Evolutionary conservation across 2,329 filamentous ascomycete genomes (phyloP), one percentile per base, ranked within the genome.

Genomic region (Coccinonectria pachysandricola): DNA sequence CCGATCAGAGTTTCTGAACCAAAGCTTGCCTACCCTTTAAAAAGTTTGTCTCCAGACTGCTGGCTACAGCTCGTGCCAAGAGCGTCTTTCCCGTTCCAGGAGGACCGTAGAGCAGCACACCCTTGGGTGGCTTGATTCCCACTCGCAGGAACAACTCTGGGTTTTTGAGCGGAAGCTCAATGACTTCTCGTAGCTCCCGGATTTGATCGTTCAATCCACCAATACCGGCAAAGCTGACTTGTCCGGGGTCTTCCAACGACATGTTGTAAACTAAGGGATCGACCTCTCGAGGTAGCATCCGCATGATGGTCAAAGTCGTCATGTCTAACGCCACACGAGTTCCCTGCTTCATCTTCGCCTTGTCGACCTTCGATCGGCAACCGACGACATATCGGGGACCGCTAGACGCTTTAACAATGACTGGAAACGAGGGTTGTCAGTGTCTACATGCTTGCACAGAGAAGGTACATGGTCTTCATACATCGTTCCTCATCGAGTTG

Each of bases 261-360:
- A 98, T 98, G 68, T 98, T 98, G 73, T 98, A 98, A 44, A 98
- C 91, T 43, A 98, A 70, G 12, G 91, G 91, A 53, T 98, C 91
- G 53, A 98, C 92, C 65, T 98, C 91, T 56, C 91, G 81, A 34
- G 91, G 92, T 23, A 98, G 71, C 91, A 98, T 98, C 50, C 91
- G 84, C 91, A 98, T 98, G 60, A 98, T 98, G 35, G 91, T 98
- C 44, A 98, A 80, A 12, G 91, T 98, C 26, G 91, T 98, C 91
- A 98, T 98, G 52, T 98, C 91, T 34, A 98, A 78, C 17, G 91
- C 88, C 29, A 98, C 91, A 50, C 91, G 84, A 15, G 88, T 95
- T 48, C 92, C 92, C 62, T 98, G 91, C 72, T 96, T 98, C 54
- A 98, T 66, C 68, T 95, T 96, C 37, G 69, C 65, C 65, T 92